Percentiles rank a stretch among this genome's conserved stretches.
These are phyloP conservation scores for Colletotrichum horii DNA, from an alignment of 2,329 filamentous ascomycete species.

Conservation along the genomic window DNA sequence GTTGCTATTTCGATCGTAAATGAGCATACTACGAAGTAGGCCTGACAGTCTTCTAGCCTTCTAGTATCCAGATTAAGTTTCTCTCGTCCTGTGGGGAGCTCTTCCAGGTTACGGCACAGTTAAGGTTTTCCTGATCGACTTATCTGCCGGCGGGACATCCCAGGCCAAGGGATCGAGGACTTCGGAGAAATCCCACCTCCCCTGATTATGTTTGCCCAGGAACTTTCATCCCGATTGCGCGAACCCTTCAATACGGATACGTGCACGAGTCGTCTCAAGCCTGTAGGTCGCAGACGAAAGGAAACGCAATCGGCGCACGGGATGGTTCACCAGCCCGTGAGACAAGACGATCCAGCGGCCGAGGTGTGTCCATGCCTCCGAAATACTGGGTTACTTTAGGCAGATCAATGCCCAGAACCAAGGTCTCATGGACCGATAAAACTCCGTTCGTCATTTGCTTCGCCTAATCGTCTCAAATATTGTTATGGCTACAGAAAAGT, in stretches of 20 bases:
- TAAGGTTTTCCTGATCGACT: background rate
- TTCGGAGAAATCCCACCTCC: background rate
- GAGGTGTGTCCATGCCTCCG: background rate
- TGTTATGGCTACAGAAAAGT: background rate
- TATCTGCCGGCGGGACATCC: background rate
- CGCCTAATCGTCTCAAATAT: rapidly evolving
- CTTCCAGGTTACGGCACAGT: background rate
- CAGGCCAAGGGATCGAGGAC: background rate
- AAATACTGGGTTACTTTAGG: background rate
- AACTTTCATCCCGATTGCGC: background rate
- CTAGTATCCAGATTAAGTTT: background rate
- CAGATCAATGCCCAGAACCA: background rate
- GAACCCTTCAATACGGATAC: background rate
- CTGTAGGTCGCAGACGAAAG: background rate
- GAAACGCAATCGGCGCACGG: background rate
- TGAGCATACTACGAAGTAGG: background rate
- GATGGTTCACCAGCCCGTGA: background rate
- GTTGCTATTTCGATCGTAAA: background rate
- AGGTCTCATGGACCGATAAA: background rate
- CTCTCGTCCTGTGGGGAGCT: background rate
- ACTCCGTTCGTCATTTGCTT: rapidly evolving
- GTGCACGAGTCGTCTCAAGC: background rate
- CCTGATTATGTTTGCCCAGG: background rate
- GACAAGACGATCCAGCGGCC: background rate
- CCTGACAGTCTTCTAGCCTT: background rate